These are phyloP conservation scores for Chlorella sp. DNA, from an alignment of 139 green algal species.

Conservation along the genomic window DNA sequence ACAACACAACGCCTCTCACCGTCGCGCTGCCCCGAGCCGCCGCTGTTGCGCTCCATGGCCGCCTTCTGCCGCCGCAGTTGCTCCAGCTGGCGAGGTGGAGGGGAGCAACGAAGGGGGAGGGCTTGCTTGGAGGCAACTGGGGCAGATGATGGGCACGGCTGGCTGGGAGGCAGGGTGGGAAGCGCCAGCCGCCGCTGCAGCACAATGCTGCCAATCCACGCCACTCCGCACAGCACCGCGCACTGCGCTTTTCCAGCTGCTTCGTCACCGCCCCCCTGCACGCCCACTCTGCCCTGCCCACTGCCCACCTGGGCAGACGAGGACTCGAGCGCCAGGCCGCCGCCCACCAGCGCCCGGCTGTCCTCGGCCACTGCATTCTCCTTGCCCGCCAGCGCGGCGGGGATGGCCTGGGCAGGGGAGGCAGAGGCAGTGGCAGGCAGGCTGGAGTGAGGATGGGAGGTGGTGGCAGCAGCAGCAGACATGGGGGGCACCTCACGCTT, in stretches of 20 bases:
- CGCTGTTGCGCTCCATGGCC: neutral
- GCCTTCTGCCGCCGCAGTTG: constrained; percentile 3
- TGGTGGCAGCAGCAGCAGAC: too few species aligned
- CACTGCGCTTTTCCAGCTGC: too few species aligned
- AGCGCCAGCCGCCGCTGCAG: too few species aligned
- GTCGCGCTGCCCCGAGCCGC: neutral
- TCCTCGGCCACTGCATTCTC: constrained; percentile 51
- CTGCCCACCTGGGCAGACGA: neutral
- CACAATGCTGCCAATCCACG: too few species aligned
- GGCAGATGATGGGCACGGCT: too few species aligned
- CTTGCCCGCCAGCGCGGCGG: constrained; percentile 42
- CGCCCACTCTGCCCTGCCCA: too few species aligned
- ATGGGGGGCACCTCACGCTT: too few species aligned
- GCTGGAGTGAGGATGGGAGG: neutral
- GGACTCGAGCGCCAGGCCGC: constrained; percentile 19
- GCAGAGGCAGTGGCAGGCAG: neutral
- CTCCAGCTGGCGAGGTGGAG: neutral
- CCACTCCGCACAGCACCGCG: too few species aligned
- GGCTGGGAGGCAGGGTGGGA: too few species aligned
- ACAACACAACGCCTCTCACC: neutral
- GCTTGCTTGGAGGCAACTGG: too few species aligned
- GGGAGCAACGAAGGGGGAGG: too few species aligned
- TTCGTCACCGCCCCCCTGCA: too few species aligned
- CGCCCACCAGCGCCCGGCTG: constrained; percentile 35
- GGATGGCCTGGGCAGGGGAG: neutral